phyloP scores from a whole-genome alignment of 1,284 basidiomycete species.

The Xerocomus minutiporus region DNA sequence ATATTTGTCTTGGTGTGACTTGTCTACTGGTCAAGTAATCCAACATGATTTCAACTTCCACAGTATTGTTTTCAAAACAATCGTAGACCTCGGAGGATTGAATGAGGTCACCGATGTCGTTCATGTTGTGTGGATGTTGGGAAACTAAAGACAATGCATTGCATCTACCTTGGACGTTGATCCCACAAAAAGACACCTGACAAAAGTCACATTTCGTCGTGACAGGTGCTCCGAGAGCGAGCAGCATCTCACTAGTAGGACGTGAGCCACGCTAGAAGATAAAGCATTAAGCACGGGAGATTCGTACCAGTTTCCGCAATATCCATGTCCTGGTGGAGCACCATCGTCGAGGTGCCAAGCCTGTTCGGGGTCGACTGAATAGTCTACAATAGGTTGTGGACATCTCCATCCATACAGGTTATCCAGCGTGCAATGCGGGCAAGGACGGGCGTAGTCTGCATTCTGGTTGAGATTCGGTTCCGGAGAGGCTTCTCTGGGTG shows the following conservation, averaged over 20 bases:
- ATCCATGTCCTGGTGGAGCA: constrained; percentile 64
- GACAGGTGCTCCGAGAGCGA: constrained; percentile 62
- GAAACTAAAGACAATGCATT: constrained; percentile 48
- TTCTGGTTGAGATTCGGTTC: constrained; percentile 63
- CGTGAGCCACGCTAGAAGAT: constrained; percentile 5
- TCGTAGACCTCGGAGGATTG: constrained; percentile 71
- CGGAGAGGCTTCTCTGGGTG: constrained; percentile 67
- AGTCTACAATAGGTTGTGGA: constrained; percentile 68
- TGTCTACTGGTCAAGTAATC: constrained; percentile 63
- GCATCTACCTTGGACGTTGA: constrained; percentile 66
- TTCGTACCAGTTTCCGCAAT: constrained; percentile 70
- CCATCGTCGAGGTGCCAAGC: constrained; percentile 73
- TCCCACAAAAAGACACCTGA: constrained; percentile 71
- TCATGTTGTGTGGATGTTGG: constrained; percentile 67
- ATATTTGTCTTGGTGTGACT: constrained; percentile 63
- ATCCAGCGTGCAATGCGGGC: constrained; percentile 62
- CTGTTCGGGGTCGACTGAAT: constrained; percentile 53
- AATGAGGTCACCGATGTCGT: constrained; percentile 64
- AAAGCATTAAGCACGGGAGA: background rate
- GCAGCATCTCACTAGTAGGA: constrained; percentile 57
- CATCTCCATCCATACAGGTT: constrained; percentile 72
- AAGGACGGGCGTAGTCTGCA: constrained; percentile 63
- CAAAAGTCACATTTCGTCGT: constrained; percentile 79
- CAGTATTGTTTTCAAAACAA: constrained; percentile 65
- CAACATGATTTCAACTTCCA: constrained; percentile 75